Percentiles rank a stretch among this genome's conserved stretches.
Conservation (phyloP, 495 filamentous ascomycete species). For the Xylaria intraflava region DNA sequence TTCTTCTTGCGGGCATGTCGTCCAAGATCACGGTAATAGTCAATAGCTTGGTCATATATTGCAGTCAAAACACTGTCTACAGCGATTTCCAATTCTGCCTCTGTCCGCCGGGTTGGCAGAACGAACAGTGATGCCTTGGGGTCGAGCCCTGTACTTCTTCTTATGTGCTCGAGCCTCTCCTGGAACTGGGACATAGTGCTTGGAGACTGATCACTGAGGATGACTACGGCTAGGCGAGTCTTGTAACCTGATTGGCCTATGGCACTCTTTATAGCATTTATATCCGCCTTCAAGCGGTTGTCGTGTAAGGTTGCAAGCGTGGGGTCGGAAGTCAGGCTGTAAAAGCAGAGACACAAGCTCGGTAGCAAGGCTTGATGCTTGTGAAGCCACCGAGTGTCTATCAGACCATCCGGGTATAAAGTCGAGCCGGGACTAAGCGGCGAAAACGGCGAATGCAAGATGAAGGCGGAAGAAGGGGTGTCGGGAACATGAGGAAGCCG, state of each 20-base stretch:
- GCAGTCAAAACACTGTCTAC: constrained; percentile 54
- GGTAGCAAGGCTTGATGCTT: constrained; percentile 83
- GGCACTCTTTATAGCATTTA: constrained; percentile 64
- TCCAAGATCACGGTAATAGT: constrained; percentile 86
- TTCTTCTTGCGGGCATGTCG: constrained; percentile 84
- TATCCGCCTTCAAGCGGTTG: constrained; percentile 82
- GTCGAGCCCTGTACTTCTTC: constrained; percentile 70
- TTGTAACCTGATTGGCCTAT: constrained; percentile 64
- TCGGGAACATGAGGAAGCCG: constrained; percentile 42
- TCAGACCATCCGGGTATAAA: constrained; percentile 79
- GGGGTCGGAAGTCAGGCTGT: constrained; percentile 61
- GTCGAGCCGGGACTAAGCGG: constrained; percentile 73
- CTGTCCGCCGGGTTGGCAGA: constrained; percentile 34
- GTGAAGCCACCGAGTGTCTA: constrained; percentile 70
- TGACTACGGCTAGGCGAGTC: constrained; percentile 65
- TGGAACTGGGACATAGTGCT: constrained; percentile 49
- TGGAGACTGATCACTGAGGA: constrained; percentile 63
- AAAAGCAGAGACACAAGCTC: constrained; percentile 69
- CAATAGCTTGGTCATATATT: constrained; percentile 60
- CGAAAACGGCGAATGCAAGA: constrained; percentile 82
- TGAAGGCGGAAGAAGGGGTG: constrained; percentile 35
- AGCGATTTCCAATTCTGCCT: constrained; percentile 55
- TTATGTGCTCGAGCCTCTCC: constrained; percentile 69
- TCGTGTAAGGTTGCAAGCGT: constrained; percentile 66
- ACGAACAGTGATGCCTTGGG: constrained; percentile 66